Percentiles rank a stretch among this genome's conserved stretches.
Conservation (phyloP, 306 rosid genomes). For the Trifolium repens region DNA sequence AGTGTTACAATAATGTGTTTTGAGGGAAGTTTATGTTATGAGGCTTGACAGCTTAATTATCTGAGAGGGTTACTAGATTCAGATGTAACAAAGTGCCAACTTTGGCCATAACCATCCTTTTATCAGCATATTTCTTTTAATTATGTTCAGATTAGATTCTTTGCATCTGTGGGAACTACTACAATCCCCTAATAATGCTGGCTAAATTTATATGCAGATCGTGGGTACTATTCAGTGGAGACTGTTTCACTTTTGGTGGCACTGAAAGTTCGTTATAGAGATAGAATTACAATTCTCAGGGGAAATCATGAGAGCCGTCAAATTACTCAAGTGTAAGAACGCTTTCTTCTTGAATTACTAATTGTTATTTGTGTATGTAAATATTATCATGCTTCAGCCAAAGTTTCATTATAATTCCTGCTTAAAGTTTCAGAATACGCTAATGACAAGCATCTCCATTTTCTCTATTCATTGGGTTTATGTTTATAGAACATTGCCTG, state of each 20-base stretch:
- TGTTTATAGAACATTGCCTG: neutral
- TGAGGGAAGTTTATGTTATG: neutral
- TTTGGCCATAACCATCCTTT: slow-evolving; percentile 1
- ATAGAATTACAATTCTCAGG: slow-evolving; percentile 96
- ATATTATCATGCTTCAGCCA: slow-evolving; percentile 18
- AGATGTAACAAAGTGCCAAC: slow-evolving; percentile 20
- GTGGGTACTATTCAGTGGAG: slow-evolving; percentile 86
- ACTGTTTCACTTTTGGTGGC: slow-evolving; percentile 96
- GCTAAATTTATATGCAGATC: slow-evolving; percentile 60
- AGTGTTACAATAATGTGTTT: neutral
- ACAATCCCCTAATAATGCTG: slow-evolving; percentile 41
- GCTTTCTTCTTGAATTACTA: slow-evolving; percentile 29
- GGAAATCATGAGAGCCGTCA: slow-evolving; percentile 99
- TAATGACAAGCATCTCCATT: neutral
- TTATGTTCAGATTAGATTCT: slow-evolving; percentile 28
- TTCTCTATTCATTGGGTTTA: slow-evolving; percentile 17
- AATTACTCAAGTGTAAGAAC: slow-evolving; percentile 97
- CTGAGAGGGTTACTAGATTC: neutral
- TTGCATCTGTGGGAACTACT: slow-evolving; percentile 25
- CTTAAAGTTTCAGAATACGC: slow-evolving; percentile 16
- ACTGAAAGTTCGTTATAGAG: slow-evolving; percentile 95
- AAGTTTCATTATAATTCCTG: slow-evolving; percentile 32
- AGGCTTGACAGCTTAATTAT: slow-evolving; percentile 16
- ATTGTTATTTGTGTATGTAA: neutral
- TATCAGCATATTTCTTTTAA: slow-evolving; percentile 8